A percentile compares a stretch with the other conserved stretches of the same genome.
phyloP scores from a whole-genome alignment of 2,329 filamentous ascomycete species.

The Colletotrichum tofieldiae region DNA sequence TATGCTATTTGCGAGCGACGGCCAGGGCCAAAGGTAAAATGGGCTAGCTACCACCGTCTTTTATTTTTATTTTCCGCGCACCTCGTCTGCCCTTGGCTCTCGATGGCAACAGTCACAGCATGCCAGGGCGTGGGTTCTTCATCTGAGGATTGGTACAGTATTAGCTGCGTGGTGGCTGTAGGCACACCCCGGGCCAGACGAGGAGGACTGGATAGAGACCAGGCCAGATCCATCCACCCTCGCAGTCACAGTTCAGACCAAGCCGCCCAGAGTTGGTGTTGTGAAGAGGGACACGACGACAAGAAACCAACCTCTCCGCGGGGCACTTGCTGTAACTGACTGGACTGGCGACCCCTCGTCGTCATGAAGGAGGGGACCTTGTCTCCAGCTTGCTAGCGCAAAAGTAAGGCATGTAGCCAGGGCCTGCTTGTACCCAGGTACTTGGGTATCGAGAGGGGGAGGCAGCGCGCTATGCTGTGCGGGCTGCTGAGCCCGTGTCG shows the following conservation, averaged over 20 bases:
- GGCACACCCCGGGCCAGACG: conserved; percentile 20
- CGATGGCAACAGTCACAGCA: neutral
- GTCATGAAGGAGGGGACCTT: conserved; percentile 40
- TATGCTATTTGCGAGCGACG: conserved; percentile 29
- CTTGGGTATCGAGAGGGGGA: conserved; percentile 13
- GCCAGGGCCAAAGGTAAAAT: conserved; percentile 8
- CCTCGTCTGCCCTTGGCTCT: conserved; percentile 6
- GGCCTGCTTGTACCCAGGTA: conserved; percentile 19
- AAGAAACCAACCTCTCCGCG: conserved; percentile 10
- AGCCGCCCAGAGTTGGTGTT: neutral
- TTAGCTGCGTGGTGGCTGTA: conserved; percentile 1
- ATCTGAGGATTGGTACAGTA: conserved; percentile 4
- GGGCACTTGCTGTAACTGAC: conserved; percentile 16
- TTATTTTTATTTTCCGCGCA: neutral
- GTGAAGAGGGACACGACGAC: neutral
- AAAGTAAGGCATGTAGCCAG: conserved; percentile 23
- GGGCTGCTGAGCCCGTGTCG: conserved; percentile 12
- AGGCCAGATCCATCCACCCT: conserved; percentile 30
- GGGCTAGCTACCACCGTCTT: neutral
- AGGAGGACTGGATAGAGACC: neutral
- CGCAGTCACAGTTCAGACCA: conserved; percentile 7
- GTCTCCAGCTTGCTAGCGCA: conserved; percentile 40
- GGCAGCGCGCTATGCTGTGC: conserved; percentile 16
- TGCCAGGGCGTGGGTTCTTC: conserved; percentile 19
- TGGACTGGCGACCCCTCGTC: conserved; percentile 33